Percentiles rank a stretch among this genome's conserved stretches.
These are phyloP conservation scores for Podaxis pistillaris DNA, from an alignment of 768 basidiomycete species.

Conservation along the genomic window DNA sequence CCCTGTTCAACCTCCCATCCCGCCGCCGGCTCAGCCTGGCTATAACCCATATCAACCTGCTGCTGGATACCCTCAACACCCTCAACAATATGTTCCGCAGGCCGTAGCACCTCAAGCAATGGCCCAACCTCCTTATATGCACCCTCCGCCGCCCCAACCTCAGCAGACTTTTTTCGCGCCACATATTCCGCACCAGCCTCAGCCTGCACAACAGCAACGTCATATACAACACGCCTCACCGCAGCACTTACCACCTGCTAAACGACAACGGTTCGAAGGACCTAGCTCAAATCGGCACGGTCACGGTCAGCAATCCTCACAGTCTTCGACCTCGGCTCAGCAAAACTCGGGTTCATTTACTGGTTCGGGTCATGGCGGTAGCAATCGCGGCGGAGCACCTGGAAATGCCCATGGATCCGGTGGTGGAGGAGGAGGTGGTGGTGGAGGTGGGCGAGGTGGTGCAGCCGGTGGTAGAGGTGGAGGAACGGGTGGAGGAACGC, in stretches of 20 bases:
- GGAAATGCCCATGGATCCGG: slow-evolving; percentile 29
- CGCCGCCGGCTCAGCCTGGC: slow-evolving; percentile 55
- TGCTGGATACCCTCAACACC: slow-evolving; percentile 60
- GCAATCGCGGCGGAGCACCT: slow-evolving; percentile 37
- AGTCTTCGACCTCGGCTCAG: slow-evolving; percentile 64
- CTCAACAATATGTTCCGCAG: slow-evolving; percentile 68
- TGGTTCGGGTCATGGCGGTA: slow-evolving; percentile 31
- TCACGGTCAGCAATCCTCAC: slow-evolving; percentile 47
- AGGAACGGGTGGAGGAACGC: slow-evolving; percentile 45
- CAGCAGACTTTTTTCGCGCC: slow-evolving; percentile 49
- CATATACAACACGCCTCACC: slow-evolving; percentile 64
- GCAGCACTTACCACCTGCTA: slow-evolving; percentile 88
- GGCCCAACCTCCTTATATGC: slow-evolving; percentile 48
- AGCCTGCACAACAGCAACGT: slow-evolving; percentile 44
- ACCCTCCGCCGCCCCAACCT: slow-evolving; percentile 41
- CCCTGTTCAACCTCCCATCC: slow-evolving; percentile 52
- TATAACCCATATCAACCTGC: slow-evolving; percentile 79
- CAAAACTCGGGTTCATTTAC: slow-evolving; percentile 31
- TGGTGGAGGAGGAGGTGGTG: slow-evolving; percentile 41
- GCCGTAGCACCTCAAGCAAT: slow-evolving; percentile 49
- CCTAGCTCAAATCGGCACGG: slow-evolving; percentile 54
- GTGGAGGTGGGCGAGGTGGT: slow-evolving; percentile 39
- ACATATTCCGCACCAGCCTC: slow-evolving; percentile 42
- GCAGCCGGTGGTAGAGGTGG: slow-evolving; percentile 41
- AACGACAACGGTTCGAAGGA: slow-evolving; percentile 86